A percentile compares a stretch with the other conserved stretches of the same genome.
Evolutionary conservation across 2,329 filamentous ascomycete genomes (phyloP).

Genomic region (Pezicula rhizophila): DNA sequence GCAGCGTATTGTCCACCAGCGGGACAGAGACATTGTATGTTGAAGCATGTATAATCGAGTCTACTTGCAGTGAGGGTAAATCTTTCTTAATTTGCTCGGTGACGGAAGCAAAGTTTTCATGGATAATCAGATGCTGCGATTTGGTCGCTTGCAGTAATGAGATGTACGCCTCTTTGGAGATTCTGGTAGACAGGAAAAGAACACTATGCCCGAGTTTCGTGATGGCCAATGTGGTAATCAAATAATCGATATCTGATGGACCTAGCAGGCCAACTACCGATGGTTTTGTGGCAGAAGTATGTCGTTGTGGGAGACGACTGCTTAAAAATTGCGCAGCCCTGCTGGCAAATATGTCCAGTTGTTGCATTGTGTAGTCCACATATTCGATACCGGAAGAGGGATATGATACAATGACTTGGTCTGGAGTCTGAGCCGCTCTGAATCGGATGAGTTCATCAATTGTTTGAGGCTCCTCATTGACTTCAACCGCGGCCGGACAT

Average conservation of each 20-base stretch:
- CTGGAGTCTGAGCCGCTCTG: slow-evolving; percentile 4
- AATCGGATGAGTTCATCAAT: slow-evolving; percentile 15
- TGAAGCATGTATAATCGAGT: no score
- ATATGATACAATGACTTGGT: slow-evolving; percentile 10
- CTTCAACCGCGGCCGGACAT: no score
- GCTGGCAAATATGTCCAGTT: slow-evolving; percentile 11
- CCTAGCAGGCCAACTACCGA: slow-evolving; percentile 41
- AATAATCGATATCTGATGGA: slow-evolving; percentile 42
- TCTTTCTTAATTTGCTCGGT: slow-evolving; percentile 18
- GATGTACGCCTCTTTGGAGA: slow-evolving; percentile 42
- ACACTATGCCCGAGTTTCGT: slow-evolving; percentile 45
- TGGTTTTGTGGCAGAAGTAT: slow-evolving; percentile 18
- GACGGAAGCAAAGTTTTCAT: slow-evolving; percentile 6
- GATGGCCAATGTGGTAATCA: slow-evolving; percentile 45
- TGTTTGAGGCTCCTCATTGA: slow-evolving; percentile 2
- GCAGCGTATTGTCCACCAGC: slow-evolving; percentile 36
- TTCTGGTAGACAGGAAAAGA: slow-evolving; percentile 47
- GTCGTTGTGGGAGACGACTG: slow-evolving; percentile 6
- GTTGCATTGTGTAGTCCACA: slow-evolving; percentile 11
- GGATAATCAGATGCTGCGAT: slow-evolving; percentile 14
- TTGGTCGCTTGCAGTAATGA: slow-evolving; percentile 36
- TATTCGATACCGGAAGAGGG: slow-evolving; percentile 7
- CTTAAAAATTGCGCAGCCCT: slow-evolving; percentile 8
- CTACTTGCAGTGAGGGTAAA: slow-evolving; percentile 17
- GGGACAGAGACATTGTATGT: no score